These are phyloP conservation scores for Sequoiadendron giganteum DNA, from an alignment of 75 land plant species.

Conservation along the genomic window DNA sequence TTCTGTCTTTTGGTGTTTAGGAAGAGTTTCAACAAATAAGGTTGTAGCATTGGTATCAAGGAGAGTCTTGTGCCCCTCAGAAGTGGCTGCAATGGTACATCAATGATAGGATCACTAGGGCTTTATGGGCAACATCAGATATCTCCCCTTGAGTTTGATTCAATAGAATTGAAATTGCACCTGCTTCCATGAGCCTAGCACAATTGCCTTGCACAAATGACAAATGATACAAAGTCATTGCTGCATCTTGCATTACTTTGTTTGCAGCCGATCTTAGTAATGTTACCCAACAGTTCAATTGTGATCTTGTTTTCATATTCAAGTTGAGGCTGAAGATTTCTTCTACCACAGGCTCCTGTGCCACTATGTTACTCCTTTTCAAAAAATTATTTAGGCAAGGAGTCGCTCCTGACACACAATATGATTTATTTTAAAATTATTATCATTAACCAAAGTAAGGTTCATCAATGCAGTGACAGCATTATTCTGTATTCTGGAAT, in stretches of 20 bases:
- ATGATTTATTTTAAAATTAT: slow-evolving; percentile 22
- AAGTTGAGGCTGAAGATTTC: slow-evolving; percentile 63
- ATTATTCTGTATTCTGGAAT: slow-evolving; percentile 39
- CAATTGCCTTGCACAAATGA: slow-evolving; percentile 48
- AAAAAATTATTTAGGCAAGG: slow-evolving; percentile 46
- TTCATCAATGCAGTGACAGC: slow-evolving; percentile 65
- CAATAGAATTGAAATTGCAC: slow-evolving; percentile 38
- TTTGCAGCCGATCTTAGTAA: slow-evolving; percentile 17
- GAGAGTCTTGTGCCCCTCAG: slow-evolving; percentile 68
- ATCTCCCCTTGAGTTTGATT: slow-evolving; percentile 13
- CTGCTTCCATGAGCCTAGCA: slow-evolving; percentile 44
- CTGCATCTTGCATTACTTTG: slow-evolving; percentile 34
- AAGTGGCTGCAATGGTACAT: slow-evolving; percentile 59
- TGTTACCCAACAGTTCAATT: slow-evolving; percentile 61
- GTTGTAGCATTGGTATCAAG: slow-evolving; percentile 46
- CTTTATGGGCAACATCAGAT: slow-evolving; percentile 36
- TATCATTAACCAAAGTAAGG: slow-evolving; percentile 44
- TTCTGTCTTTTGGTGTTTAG: slow-evolving; percentile 2
- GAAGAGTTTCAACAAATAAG: slow-evolving; percentile 40
- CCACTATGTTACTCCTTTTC: slow-evolving; percentile 21
- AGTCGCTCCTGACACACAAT: slow-evolving; percentile 52
- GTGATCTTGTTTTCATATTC: slow-evolving; percentile 52
- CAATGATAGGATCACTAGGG: slow-evolving; percentile 34
- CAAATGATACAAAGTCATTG: slow-evolving; percentile 60
- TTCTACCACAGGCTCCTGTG: slow-evolving; percentile 54